Base-by-base conservation (phyloP, 1,284 basidiomycete species). In the Fomitopsis betulina region DNA sequence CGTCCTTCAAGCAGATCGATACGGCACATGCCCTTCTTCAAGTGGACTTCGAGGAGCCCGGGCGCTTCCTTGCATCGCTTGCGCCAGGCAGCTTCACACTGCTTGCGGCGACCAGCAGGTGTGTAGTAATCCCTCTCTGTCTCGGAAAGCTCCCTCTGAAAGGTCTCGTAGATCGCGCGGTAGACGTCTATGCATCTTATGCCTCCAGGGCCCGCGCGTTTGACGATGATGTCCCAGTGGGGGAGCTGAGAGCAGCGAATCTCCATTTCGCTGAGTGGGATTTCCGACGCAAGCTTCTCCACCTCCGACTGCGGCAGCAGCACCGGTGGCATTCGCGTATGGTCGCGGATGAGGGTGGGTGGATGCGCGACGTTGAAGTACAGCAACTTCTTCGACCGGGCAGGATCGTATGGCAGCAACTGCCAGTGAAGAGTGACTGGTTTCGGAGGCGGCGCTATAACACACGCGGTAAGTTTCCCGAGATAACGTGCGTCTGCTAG, bases 111-210 rank as follows among this genome's bases (percentile, higher is more conserved):
- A n/a, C 58, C 55, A 17, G 57, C 43, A 27, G 63, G 60, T 54
- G 78, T 69, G 55, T 60, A 65, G 50, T 67, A 60, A 4, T 58
- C 60, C 53, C 72, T 68, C 62, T 77, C 79, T 42, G 74, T 72
- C 23, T 70, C 68, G 2, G 79, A 81, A 63, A 86, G 69, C 15
- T 72, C 70, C 40, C 70, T 66, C 43, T 76, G 68, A 56, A 79
- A 83, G 9, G 75, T 70, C 42, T 79, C 73, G 63, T 80, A 77
- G 21, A 87, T 81, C 17, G 75, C 79, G 43, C 76, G 67, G 64
- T 82, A 84, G 32, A 87, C 75, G 57, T 87, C 85, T 17, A 76
- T 68, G 63, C 81, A 79, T 30, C 64, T 61, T 33, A 72, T 62
- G 17, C 76, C 72, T 23, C 83, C 71, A 2, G 79, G 81, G 35